These are phyloP conservation scores for Tarenaya hassleriana DNA, from an alignment of 345 rosid genomes.

Conservation along the genomic window DNA sequence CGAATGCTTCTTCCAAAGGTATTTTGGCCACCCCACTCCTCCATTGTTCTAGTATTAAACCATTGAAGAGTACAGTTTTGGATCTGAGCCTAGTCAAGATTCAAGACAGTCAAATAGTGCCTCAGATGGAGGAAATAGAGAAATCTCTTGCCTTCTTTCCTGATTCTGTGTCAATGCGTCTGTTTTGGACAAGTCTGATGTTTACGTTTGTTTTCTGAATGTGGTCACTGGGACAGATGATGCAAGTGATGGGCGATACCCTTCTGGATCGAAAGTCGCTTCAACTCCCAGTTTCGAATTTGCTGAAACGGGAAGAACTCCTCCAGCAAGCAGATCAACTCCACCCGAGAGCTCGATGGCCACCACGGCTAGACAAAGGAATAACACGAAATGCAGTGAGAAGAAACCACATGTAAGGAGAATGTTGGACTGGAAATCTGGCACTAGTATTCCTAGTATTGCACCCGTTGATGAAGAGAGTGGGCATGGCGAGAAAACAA, in stretches of 20 bases:
- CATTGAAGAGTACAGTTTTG: neutral
- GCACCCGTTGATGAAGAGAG: too few species aligned
- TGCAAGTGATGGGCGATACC: conserved; percentile 46
- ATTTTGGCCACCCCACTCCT: neutral
- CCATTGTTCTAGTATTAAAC: neutral
- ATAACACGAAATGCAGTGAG: conserved; percentile 37
- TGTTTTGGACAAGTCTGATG: neutral
- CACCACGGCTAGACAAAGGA: conserved; percentile 41
- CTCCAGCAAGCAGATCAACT: conserved; percentile 37
- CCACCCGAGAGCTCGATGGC: conserved; percentile 47
- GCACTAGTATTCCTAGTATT: conserved; percentile 19
- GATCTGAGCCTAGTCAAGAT: conserved; percentile 17
- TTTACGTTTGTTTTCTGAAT: conserved; percentile 8
- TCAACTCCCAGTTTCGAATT: conserved; percentile 23
- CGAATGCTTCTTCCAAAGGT: conserved; percentile 71
- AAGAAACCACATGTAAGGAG: conserved; percentile 49
- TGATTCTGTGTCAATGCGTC: too few species aligned
- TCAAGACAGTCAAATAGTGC: neutral
- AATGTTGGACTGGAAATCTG: conserved; percentile 50
- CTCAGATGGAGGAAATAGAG: too few species aligned
- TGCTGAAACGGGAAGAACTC: conserved; percentile 32
- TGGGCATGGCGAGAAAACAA: conserved; percentile 5
- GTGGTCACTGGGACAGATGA: conserved; percentile 46
- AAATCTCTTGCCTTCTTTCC: too few species aligned
- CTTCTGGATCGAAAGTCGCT: conserved; percentile 37